Evolutionary conservation across 169 alveolate genomes (phyloP).

Genomic region (Plasmodium inui): DNA sequence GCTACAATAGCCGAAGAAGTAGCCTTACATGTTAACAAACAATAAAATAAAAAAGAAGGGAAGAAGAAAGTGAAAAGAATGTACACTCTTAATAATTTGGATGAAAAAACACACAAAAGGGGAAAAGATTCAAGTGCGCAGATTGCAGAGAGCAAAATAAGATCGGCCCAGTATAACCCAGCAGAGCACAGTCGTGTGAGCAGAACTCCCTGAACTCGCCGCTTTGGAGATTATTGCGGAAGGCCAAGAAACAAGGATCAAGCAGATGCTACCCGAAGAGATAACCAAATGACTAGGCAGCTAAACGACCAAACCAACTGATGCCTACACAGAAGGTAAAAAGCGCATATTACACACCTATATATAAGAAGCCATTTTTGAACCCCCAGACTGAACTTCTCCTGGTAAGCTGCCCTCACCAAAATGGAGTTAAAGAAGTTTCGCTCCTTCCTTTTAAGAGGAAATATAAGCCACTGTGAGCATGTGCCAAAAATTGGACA

Average conservation of each 20-base stretch:
- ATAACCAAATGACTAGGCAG: not conserved
- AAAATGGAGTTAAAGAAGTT: constrained; percentile 34
- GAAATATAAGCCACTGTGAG: constrained; percentile 14
- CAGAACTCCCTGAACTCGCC: not conserved
- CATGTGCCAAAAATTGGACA: not conserved
- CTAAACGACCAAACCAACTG: not conserved
- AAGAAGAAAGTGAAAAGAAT: not conserved
- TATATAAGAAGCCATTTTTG: not conserved
- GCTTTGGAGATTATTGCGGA: not conserved
- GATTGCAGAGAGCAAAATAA: not conserved
- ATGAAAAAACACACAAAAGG: not conserved
- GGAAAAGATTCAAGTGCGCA: not conserved
- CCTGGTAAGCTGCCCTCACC: constrained; percentile 9
- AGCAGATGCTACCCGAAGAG: not conserved
- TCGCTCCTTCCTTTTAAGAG: not conserved
- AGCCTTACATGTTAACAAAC: not conserved
- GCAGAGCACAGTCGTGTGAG: not conserved
- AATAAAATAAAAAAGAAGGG: not conserved
- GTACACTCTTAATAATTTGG: not conserved
- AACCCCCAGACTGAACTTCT: not conserved
- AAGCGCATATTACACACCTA: not conserved
- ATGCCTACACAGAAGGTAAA: not conserved
- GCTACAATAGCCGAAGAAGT: not conserved
- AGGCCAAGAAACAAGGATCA: not conserved
- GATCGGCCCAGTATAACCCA: not conserved